Evolutionary conservation across 176 grass and related monocot genomes (phyloP).

Genomic region (bread wheat (Triticum aestivum)): DNA sequence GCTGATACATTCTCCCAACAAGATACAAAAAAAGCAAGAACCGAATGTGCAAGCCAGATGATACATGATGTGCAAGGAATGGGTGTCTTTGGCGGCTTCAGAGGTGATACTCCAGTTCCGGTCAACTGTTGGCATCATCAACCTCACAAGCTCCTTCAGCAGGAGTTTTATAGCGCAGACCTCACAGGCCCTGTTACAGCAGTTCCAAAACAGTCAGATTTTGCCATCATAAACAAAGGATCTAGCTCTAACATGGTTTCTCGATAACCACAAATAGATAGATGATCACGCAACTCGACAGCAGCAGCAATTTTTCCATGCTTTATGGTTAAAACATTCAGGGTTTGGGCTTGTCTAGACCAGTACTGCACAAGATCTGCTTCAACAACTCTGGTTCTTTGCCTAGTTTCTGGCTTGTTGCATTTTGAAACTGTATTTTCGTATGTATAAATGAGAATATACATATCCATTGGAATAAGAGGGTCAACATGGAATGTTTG

Average conservation of each 20-base stretch:
- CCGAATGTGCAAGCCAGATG: not conserved
- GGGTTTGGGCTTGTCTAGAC: not conserved
- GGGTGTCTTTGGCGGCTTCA: not conserved
- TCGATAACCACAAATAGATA: not conserved
- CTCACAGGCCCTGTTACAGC: slow-evolving; percentile 37
- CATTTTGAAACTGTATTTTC: not conserved
- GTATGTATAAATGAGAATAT: too few relatives aligned
- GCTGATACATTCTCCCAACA: not conserved
- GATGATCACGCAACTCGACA: not conserved
- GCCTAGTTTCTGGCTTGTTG: not conserved
- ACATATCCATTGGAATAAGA: not conserved
- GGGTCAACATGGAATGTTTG: not conserved
- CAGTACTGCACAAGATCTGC: not conserved
- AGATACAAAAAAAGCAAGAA: not conserved
- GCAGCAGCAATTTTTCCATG: not conserved
- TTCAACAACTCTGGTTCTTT: not conserved
- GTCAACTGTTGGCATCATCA: not conserved
- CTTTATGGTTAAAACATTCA: not conserved
- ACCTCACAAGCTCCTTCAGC: not conserved
- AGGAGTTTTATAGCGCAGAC: slow-evolving; percentile 44
- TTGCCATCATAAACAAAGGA: not conserved
- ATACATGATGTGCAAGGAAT: not conserved
- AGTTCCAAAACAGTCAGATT: slow-evolving; percentile 4
- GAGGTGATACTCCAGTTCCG: not conserved
- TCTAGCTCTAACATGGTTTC: not conserved